Percentiles rank a stretch among this genome's conserved stretches.
These are phyloP conservation scores for Plenodomus lindquistii DNA, from an alignment of 2,329 filamentous ascomycete species.

Conservation along the genomic window DNA sequence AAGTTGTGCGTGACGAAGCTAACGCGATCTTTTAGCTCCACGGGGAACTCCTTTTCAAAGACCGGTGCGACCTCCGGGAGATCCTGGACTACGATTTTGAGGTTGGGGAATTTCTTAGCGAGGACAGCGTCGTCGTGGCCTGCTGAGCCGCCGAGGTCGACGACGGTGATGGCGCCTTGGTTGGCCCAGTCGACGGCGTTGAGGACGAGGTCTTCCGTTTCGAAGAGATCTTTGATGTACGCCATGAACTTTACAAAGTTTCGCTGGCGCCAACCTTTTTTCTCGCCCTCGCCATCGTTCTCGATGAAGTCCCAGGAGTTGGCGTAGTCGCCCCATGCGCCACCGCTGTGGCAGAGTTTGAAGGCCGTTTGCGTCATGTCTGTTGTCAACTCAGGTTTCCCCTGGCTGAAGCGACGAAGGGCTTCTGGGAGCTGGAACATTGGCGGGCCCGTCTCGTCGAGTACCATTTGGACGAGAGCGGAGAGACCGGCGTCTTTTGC, in stretches of 20 bases:
- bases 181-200: slow-evolving; percentile 32
- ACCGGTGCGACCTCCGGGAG: slow-evolving; percentile 29
- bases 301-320: slow-evolving; percentile 38
- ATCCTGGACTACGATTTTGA: slow-evolving; percentile 39
- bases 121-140: slow-evolving; percentile 38
- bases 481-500: slow-evolving; percentile 27
- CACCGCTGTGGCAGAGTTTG: slow-evolving; percentile 32
- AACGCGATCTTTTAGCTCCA: slow-evolving; percentile 29
- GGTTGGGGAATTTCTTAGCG: slow-evolving; percentile 27
- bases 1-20: slow-evolving; percentile 59
- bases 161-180: slow-evolving; percentile 26
- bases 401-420: slow-evolving; percentile 28
- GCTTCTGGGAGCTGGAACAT: slow-evolving; percentile 36
- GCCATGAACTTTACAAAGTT: slow-evolving; percentile 41
- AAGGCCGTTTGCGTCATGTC: slow-evolving; percentile 34
- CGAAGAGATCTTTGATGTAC: slow-evolving; percentile 40
- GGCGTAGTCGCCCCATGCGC: slow-evolving; percentile 24
- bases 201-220: slow-evolving; percentile 29
- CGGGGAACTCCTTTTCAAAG: slow-evolving; percentile 29
- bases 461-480: slow-evolving; percentile 29
- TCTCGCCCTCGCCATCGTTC: slow-evolving; percentile 33
- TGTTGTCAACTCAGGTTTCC: slow-evolving; percentile 25
- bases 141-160: slow-evolving; percentile 36
- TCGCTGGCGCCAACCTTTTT: slow-evolving; percentile 36
- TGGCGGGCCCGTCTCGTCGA: slow-evolving; percentile 31